Conservation (phyloP, 208 protist species). For the Trypanosoma caninum region DNA sequence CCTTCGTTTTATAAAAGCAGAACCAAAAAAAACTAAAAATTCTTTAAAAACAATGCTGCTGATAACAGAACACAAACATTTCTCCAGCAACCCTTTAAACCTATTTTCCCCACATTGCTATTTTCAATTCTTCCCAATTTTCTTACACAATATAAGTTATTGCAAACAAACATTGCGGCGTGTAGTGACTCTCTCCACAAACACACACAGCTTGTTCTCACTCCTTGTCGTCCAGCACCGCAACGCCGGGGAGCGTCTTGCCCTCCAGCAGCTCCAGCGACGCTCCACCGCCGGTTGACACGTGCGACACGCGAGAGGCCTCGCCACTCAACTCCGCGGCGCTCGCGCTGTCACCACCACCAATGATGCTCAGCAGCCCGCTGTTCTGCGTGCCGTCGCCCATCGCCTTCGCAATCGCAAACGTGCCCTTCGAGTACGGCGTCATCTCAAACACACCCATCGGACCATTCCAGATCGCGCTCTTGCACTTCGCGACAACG, state of each 20-base stretch:
- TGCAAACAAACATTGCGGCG: background rate
- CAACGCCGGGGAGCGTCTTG: slow-evolving; percentile 91
- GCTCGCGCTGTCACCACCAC: slow-evolving; percentile 98
- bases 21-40: no score
- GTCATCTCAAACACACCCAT: slow-evolving; percentile 98
- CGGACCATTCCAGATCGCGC: slow-evolving; percentile 97
- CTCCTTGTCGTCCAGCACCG: slow-evolving; percentile 74
- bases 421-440: slow-evolving; percentile 94
- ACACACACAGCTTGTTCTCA: background rate
- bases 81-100: no score
- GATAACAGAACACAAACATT: no score
- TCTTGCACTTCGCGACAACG: slow-evolving; percentile 84
- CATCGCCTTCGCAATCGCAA: slow-evolving; percentile 82
- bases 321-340: slow-evolving; percentile 87
- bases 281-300: slow-evolving; percentile 99
- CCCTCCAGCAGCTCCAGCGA: slow-evolving; percentile 99
- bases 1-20: no score
- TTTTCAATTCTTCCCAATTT: no score
- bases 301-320: slow-evolving; percentile 94
- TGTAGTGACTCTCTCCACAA: no score
- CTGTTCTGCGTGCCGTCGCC: slow-evolving; percentile 54
- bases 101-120: no score
- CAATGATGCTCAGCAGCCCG: slow-evolving; percentile 89
- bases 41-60: no score
- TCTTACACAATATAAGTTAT: slow-evolving; percentile 97